These are phyloP conservation scores for Corynespora cassiicola DNA, from an alignment of 2,329 filamentous ascomycete genomes.

Conservation along the genomic window DNA sequence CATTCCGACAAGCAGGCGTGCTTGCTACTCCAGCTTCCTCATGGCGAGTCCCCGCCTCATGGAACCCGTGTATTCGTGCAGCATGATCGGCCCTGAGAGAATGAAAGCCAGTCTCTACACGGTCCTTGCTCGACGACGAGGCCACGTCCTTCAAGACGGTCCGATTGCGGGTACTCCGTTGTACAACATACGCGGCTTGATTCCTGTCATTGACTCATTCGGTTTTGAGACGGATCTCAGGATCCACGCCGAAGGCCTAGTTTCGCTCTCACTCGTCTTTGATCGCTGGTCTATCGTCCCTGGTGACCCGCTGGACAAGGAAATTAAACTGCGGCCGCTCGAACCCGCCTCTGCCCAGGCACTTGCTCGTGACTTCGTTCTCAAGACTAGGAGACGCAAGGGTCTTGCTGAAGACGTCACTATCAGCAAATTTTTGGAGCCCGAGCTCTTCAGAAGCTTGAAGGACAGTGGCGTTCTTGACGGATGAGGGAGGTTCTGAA, in stretches of 20 bases:
- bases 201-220: constrained; percentile 96
- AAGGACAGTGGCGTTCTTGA: constrained; percentile 89
- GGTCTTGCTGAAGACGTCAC: constrained; percentile 94
- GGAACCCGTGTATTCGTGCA: constrained; percentile 93
- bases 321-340: constrained; percentile 80
- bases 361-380: constrained; percentile 91
- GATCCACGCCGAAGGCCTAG: constrained; percentile 93
- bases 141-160: constrained; percentile 92
- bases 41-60: constrained; percentile 96
- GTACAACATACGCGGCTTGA: constrained; percentile 86
- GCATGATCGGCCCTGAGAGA: constrained; percentile 90
- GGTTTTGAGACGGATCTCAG: constrained; percentile 97
- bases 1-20: constrained; percentile 90
- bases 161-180: constrained; percentile 93
- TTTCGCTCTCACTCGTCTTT: constrained; percentile 89
- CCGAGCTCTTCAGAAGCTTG: constrained; percentile 86
- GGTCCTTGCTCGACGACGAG: constrained; percentile 83
- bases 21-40: constrained; percentile 94
- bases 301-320: constrained; percentile 90
- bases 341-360: constrained; percentile 89
- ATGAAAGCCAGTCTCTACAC: constrained; percentile 90
- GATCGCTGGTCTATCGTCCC: constrained; percentile 96
- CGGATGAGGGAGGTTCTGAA: constrained; percentile 41
- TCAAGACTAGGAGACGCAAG: constrained; percentile 94
- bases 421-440: constrained; percentile 94